Conservation (phyloP, 352 stramenopile genomes). For the Phytophthora hybrid region DNA sequence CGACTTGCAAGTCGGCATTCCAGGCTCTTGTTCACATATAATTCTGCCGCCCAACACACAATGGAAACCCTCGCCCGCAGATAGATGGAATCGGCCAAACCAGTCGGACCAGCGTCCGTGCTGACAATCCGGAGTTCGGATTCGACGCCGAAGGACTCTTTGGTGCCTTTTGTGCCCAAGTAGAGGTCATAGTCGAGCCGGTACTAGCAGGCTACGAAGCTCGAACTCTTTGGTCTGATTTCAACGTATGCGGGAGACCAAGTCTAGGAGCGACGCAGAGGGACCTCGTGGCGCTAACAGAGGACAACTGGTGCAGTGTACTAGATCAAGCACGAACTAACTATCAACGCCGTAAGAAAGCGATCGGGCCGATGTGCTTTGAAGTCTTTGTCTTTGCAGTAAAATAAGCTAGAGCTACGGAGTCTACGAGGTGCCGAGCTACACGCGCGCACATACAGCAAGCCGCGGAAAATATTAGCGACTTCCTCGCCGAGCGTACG, state of each 20-base stretch:
- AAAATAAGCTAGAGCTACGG: neutral
- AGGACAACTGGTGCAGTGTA: neutral
- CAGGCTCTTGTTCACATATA: neutral
- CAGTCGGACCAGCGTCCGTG: neutral
- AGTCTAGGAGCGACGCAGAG: neutral
- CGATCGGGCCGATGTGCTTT: neutral
- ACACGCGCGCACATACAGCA: slow-evolving; percentile 2
- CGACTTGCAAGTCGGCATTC: neutral
- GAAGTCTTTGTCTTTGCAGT: neutral
- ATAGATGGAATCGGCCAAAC: neutral
- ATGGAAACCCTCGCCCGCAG: neutral
- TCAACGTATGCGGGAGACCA: neutral
- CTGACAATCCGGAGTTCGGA: neutral
- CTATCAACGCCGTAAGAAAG: neutral
- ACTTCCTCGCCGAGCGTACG: neutral
- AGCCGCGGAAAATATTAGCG: slow-evolving; percentile 2
- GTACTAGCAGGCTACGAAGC: neutral
- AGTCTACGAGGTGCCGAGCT: neutral
- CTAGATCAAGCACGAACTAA: neutral
- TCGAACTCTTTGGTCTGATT: neutral
- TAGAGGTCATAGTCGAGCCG: neutral
- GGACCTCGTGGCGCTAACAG: neutral
- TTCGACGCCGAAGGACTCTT: neutral
- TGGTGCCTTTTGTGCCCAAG: neutral
- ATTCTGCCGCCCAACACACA: neutral